Conservation (phyloP, 352 stramenopile genomes). For the Thraustochytrium striatum region DNA sequence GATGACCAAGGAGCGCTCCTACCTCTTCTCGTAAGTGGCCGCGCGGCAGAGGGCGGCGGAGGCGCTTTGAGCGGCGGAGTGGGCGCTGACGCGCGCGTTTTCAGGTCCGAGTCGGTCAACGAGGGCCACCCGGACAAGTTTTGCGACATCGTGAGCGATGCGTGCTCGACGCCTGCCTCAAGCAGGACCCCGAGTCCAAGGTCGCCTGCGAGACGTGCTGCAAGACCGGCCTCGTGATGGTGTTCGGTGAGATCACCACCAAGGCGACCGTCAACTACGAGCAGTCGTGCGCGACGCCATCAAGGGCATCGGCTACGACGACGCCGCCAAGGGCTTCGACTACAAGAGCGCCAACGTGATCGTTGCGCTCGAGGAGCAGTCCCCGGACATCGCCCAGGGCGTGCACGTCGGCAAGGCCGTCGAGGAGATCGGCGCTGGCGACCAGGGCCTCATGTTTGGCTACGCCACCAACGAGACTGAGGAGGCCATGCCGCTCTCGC, state of each 20-base stretch:
- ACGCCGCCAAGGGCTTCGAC: conserved; percentile 96
- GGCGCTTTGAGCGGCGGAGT: too few species aligned
- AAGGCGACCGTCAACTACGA: conserved; percentile 98
- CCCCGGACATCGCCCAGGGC: conserved; percentile 95
- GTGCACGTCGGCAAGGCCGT: conserved; percentile 91
- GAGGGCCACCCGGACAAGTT: conserved; percentile 95
- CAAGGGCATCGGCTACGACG: conserved; percentile 98
- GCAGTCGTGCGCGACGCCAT: conserved; percentile 94
- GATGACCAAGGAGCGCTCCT: too few species aligned
- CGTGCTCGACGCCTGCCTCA: conserved; percentile 94
- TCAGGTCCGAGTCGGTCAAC: conserved; percentile 98
- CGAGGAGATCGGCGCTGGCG: conserved; percentile 93
- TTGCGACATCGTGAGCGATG: conserved; percentile 31
- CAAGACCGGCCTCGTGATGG: conserved; percentile 99
- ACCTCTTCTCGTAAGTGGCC: too few species aligned
- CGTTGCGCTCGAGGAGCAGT: conserved; percentile 98
- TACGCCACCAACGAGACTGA: conserved; percentile 97
- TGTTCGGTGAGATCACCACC: conserved; percentile 99
- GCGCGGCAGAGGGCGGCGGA: too few species aligned
- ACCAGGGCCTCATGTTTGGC: conserved; percentile 95
- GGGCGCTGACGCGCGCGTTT: too few species aligned
- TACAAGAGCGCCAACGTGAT: conserved; percentile 99
- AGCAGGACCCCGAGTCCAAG: conserved; percentile 94
- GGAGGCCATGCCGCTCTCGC: conserved; percentile 95
- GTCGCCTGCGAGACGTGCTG: conserved; percentile 94